phyloP scores from a whole-genome alignment of 768 basidiomycete species.

The Gloeophyllum trabeum region DNA sequence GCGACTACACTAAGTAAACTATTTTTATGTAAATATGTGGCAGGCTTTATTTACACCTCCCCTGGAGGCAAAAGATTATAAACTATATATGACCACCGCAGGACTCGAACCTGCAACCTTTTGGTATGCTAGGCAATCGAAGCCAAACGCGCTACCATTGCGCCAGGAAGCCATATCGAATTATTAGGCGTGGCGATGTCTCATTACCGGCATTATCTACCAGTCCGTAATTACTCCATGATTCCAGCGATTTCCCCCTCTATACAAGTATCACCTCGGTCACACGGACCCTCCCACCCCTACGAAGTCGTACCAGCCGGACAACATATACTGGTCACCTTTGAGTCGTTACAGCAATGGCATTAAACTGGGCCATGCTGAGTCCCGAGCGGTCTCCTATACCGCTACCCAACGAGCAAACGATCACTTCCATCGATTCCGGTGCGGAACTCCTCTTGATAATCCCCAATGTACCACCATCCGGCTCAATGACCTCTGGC shows the following conservation, averaged over 20 bases:
- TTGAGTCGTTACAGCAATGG: too few relatives aligned
- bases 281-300: too few relatives aligned
- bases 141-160: constrained; percentile 29
- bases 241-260: too few relatives aligned
- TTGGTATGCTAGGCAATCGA: constrained; percentile 53
- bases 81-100: constrained; percentile 57
- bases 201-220: too few relatives aligned
- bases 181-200: not conserved
- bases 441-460: constrained; percentile 48
- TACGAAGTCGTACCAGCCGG: not conserved
- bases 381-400: constrained; percentile 44
- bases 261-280: too few relatives aligned
- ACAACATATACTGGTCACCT: too few relatives aligned
- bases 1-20: not conserved
- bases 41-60: not conserved
- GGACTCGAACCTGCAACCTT: constrained; percentile 92
- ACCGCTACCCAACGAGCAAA: constrained; percentile 52
- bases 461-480: constrained; percentile 43
- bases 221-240: too few relatives aligned
- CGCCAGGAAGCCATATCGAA: not conserved
- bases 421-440: constrained; percentile 40
- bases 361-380: constrained; percentile 72
- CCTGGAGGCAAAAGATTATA: not conserved
- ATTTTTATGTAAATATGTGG: not conserved
- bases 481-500: constrained; percentile 29